Evolutionary conservation across 257 asterid species (phyloP).

Genomic region (Lycium ferocissimum): DNA sequence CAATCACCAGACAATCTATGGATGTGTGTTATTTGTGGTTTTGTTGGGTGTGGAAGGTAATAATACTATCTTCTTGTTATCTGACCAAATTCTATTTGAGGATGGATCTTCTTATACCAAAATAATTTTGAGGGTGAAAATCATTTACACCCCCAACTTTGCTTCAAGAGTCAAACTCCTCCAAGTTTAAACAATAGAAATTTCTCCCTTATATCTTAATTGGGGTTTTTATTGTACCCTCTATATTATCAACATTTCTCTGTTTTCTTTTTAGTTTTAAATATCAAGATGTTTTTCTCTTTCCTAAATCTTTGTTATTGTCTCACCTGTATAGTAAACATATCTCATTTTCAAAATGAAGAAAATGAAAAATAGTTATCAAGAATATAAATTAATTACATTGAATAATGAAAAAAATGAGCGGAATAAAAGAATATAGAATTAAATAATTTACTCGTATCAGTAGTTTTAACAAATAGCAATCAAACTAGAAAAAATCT

Average conservation of each 20-base stretch:
- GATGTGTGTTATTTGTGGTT: slow-evolving; percentile 98
- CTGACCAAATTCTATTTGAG: slow-evolving; percentile 29
- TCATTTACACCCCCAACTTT: neutral
- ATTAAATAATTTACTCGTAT: neutral
- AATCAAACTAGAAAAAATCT: neutral
- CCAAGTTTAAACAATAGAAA: neutral
- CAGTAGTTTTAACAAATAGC: neutral
- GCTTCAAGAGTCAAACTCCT: neutral
- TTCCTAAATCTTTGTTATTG: neutral
- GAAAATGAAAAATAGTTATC: neutral
- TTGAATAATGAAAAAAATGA: neutral
- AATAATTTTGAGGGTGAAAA: neutral
- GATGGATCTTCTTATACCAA: neutral
- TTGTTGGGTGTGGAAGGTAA: slow-evolving; percentile 95
- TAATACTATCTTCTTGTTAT: slow-evolving; percentile 31
- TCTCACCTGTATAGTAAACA: neutral
- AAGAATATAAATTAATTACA: neutral
- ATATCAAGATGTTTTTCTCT: neutral
- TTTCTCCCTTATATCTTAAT: neutral
- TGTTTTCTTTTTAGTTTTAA: neutral
- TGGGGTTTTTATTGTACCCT: neutral
- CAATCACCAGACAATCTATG: slow-evolving; percentile 92
- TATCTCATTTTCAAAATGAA: neutral
- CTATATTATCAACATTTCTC: neutral
- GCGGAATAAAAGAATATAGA: neutral